Conservation (phyloP, 1,284 basidiomycete species). For the Leccinum brunneo-olivaceum region DNA sequence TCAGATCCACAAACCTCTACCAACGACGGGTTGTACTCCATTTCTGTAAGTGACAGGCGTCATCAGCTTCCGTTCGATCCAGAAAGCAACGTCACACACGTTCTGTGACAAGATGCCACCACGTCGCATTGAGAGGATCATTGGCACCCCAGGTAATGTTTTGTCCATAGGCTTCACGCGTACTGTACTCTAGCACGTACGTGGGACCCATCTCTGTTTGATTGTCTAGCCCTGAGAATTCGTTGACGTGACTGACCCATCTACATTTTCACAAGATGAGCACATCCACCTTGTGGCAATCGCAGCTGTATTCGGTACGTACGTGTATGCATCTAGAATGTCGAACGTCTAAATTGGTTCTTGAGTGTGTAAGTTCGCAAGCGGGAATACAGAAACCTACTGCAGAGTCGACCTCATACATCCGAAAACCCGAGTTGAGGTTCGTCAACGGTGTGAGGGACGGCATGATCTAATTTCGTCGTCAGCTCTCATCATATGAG, state of each 20-base stretch:
- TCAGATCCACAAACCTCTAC: conserved; percentile 24
- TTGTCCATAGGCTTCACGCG: conserved; percentile 36
- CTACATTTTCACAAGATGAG: conserved; percentile 17
- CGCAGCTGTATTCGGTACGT: conserved; percentile 1
- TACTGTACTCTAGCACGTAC: conserved; percentile 39
- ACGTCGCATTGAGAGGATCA: conserved; percentile 45
- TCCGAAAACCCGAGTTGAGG: conserved; percentile 71
- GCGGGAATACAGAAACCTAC: conserved; percentile 31
- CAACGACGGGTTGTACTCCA: conserved; percentile 34
- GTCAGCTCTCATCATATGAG: not conserved
- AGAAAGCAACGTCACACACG: conserved; percentile 16
- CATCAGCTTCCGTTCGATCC: not conserved
- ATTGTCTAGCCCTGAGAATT: conserved; percentile 29
- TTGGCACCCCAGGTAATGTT: conserved; percentile 38
- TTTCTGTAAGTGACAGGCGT: conserved; percentile 21
- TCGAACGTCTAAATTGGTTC: conserved; percentile 31
- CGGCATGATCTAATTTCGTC: conserved; percentile 46
- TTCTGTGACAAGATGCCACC: conserved; percentile 45
- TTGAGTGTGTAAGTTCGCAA: conserved; percentile 5
- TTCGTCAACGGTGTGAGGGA: conserved; percentile 67
- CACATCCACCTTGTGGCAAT: not conserved
- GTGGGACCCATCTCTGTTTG: conserved; percentile 35
- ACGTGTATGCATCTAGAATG: conserved; percentile 37
- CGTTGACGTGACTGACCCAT: conserved; percentile 33
- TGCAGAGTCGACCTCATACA: conserved; percentile 72